Conservation (phyloP, 331 rosid species). For the Quercus lobata region DNA sequence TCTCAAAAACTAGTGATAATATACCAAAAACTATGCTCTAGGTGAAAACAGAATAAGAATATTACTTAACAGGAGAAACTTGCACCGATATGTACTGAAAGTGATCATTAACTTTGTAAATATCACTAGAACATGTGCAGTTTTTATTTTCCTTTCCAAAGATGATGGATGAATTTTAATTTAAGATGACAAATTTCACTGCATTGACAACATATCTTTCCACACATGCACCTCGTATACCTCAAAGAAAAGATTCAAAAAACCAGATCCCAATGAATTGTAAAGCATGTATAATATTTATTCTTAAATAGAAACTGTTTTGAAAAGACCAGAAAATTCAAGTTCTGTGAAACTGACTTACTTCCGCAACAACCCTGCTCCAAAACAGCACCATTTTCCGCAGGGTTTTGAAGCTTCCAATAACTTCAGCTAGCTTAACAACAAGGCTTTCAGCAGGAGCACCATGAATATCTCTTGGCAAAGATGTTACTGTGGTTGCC, state of each 20-base stretch:
- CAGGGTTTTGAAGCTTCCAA: constrained; percentile 71
- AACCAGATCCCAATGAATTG: background rate
- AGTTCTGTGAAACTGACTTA: constrained; percentile 39
- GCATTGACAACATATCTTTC: background rate
- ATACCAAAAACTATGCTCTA: background rate
- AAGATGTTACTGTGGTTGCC: constrained; percentile 40
- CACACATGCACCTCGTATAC: background rate
- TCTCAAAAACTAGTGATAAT: constrained; percentile 6
- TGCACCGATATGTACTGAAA: constrained; percentile 1
- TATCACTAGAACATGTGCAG: background rate
- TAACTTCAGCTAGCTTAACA: constrained; percentile 86
- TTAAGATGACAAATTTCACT: background rate
- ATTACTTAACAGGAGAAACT: constrained; percentile 5
- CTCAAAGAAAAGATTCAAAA: background rate
- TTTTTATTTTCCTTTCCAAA: background rate
- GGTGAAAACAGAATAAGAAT: background rate
- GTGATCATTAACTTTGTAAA: background rate
- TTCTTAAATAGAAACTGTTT: constrained; percentile 3
- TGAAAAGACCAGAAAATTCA: constrained; percentile 17
- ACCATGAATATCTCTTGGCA: constrained; percentile 89
- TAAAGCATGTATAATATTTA: background rate
- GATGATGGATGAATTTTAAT: background rate
- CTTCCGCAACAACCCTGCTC: constrained; percentile 78
- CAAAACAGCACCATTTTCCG: constrained; percentile 87
- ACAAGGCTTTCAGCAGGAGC: constrained; percentile 91